Evolutionary conservation across 2,329 filamentous ascomycete species (phyloP).

Genomic region (Cryphonectria naterciae): DNA sequence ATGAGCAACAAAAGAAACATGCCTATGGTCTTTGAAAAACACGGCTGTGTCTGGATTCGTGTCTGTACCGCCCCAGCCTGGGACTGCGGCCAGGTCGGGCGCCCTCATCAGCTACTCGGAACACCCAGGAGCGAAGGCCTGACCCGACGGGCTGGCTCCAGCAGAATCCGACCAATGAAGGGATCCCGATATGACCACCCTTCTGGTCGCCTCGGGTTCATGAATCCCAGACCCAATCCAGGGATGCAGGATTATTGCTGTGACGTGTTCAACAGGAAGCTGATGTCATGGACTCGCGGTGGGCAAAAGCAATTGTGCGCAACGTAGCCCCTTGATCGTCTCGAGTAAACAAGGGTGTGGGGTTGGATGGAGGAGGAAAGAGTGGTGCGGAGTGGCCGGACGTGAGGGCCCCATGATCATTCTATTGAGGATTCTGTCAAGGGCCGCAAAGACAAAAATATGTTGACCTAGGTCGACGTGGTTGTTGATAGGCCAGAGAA

Average conservation of each 20-base stretch:
- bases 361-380: background rate
- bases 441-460: background rate
- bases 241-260: background rate
- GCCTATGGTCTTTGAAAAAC: background rate
- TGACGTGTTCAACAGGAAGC: background rate
- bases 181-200: conserved; percentile 3
- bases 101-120: background rate
- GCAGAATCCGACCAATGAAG: conserved; percentile 5
- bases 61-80: background rate
- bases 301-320: background rate
- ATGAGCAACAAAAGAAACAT: background rate
- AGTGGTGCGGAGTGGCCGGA: background rate
- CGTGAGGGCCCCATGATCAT: background rate
- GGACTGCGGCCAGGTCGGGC: background rate
- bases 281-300: background rate
- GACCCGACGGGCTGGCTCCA: conserved; percentile 20
- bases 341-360: background rate
- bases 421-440: background rate
- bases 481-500: background rate
- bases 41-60: background rate
- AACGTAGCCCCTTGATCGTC: background rate
- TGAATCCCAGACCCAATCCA: background rate
- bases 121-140: background rate
- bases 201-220: background rate
- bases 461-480: background rate